phyloP scores from a whole-genome alignment of 1,139 yeast genomes.

The Yamadazyma oceani region DNA sequence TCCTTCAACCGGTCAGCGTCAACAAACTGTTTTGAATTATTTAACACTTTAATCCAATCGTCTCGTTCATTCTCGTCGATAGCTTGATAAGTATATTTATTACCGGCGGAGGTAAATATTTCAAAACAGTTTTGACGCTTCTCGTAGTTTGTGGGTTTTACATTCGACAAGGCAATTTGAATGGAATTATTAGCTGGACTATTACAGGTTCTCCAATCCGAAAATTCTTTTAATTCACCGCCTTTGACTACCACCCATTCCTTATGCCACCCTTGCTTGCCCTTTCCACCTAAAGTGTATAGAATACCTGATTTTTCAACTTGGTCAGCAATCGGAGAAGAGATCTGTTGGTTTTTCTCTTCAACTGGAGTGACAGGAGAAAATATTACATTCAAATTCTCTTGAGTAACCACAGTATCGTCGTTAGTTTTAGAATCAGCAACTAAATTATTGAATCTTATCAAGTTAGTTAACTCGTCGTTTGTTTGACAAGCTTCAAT shows the following conservation, averaged over 20 bases:
- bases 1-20: conserved; percentile 27
- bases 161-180: conserved; percentile 69
- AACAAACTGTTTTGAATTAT: conserved; percentile 49
- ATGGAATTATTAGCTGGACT: conserved; percentile 68
- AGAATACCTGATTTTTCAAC: conserved; percentile 54
- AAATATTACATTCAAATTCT: conserved; percentile 36
- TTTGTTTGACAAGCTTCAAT: conserved; percentile 43
- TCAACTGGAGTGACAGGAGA: conserved; percentile 10
- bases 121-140: conserved; percentile 68
- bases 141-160: conserved; percentile 51
- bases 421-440: conserved; percentile 17
- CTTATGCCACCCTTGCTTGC: conserved; percentile 85
- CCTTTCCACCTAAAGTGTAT: conserved; percentile 70
- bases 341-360: too few species aligned
- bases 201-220: conserved; percentile 79
- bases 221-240: conserved; percentile 68
- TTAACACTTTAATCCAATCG: conserved; percentile 65
- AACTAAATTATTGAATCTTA: conserved; percentile 31
- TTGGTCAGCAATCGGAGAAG: conserved; percentile 16
- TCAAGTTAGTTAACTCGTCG: conserved; percentile 40
- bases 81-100: conserved; percentile 78
- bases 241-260: conserved; percentile 79
- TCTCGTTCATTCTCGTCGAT: conserved; percentile 66
- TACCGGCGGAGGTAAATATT: conserved; percentile 66
- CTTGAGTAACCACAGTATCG: conserved; percentile 23